Evolutionary conservation across 306 rosid species (phyloP).

Genomic region (Arachis hypogaea): DNA sequence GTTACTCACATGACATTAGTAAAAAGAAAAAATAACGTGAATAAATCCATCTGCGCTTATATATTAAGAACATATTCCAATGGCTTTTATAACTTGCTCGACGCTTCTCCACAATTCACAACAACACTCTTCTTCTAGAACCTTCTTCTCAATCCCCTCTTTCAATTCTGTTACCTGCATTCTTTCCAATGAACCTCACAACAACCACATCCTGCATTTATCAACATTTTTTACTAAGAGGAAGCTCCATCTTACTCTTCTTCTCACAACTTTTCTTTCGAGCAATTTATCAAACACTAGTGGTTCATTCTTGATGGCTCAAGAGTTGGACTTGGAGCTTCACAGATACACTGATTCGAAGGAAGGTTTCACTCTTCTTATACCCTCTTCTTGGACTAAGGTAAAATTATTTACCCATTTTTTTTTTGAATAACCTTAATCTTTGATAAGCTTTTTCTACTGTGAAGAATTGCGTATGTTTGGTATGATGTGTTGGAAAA

Average conservation of each 20-base stretch:
- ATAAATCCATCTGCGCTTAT: too few relatives aligned
- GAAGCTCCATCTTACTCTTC: conserved; percentile 47
- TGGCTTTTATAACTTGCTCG: neutral
- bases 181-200: conserved; percentile 24
- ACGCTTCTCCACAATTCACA: conserved; percentile 24
- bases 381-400: conserved; percentile 86
- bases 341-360: conserved; percentile 72
- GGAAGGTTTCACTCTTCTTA: conserved; percentile 92
- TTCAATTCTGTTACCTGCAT: conserved; percentile 28
- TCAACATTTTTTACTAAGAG: conserved; percentile 49
- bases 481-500: too few relatives aligned
- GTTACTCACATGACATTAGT: too few relatives aligned
- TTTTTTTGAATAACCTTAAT: neutral
- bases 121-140: conserved; percentile 34
- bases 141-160: conserved; percentile 36
- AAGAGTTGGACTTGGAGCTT: conserved; percentile 62
- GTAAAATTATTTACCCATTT: conserved; percentile 31
- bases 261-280: conserved; percentile 45
- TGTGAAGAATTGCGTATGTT: neutral
- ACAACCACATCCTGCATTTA: neutral
- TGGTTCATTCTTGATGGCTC: conserved; percentile 52
- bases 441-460: neutral
- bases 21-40: too few relatives aligned
- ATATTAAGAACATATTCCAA: too few relatives aligned
- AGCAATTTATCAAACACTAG: conserved; percentile 45